phyloP scores from a whole-genome alignment of 176 grass and related monocot species.

The Elymus sibiricus region DNA sequence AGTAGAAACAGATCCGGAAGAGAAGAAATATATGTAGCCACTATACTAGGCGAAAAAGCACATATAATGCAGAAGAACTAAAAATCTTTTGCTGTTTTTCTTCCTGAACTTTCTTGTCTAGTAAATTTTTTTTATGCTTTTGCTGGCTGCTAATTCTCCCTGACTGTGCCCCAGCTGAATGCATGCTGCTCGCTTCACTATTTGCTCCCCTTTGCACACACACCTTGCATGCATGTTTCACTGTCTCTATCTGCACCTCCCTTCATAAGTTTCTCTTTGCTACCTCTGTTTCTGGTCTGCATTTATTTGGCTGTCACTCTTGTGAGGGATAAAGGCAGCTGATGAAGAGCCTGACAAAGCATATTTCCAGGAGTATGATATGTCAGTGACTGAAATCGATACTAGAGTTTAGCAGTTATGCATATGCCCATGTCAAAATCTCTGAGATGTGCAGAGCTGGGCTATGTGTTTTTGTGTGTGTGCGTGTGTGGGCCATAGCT shows the following conservation, averaged over 20 bases:
- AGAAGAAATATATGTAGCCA: not conserved
- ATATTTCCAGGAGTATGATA: slow-evolving; percentile 45
- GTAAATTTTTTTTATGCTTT: slow-evolving; percentile 2
- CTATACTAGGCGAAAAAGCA: not conserved
- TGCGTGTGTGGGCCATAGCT: not conserved
- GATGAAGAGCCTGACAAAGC: slow-evolving; percentile 44
- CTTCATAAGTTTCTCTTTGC: slow-evolving; percentile 33
- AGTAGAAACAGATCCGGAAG: not conserved
- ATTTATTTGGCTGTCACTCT: slow-evolving; percentile 53
- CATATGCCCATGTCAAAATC: slow-evolving; percentile 14
- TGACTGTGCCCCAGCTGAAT: slow-evolving; percentile 14
- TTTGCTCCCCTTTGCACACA: slow-evolving; percentile 19
- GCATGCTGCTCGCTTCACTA: slow-evolving; percentile 22
- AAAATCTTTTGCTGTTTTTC: not conserved
- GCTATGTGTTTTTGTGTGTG: not conserved
- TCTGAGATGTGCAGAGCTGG: not conserved
- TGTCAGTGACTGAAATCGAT: slow-evolving; percentile 32
- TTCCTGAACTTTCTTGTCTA: not conserved
- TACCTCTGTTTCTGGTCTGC: slow-evolving; percentile 33
- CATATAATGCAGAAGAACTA: not conserved
- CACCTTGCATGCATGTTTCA: slow-evolving; percentile 31
- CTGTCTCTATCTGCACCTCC: slow-evolving; percentile 8
- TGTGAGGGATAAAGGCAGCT: slow-evolving; percentile 38
- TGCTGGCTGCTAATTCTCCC: not conserved
- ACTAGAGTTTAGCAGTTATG: slow-evolving; percentile 6